Base-by-base conservation (phyloP, 306 rosid genomes). In the Pterocarpus macrocarpus region DNA sequence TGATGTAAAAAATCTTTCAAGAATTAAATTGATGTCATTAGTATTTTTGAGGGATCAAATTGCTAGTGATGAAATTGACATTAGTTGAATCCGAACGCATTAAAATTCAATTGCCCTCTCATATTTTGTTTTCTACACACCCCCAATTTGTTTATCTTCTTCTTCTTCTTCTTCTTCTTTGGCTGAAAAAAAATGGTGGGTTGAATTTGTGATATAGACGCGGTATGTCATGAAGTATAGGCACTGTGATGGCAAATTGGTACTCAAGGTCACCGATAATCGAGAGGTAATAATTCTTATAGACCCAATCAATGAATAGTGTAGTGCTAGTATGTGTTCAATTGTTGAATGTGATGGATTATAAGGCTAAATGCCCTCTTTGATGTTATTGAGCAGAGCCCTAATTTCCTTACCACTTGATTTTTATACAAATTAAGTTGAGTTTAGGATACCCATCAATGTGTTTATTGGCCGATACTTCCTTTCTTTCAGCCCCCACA, bases 191-290 rank as follows among this genome's bases (percentile, higher is more conserved):
- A 5, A 3, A 61, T 81, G 4, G 33, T 59, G 64, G 43, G 16
- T 78, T 70, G 66, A 50, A 34, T 62, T 66, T 87, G 66, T 72
- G 47, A 73, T 90, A 41, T 55, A 94, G 94, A 92, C 97, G 11
- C 86, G 94, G 57, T 94, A 90, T 85, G 91, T 82, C 41, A 84
- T 91, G 91, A 94, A 94, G 86, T 94, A 94, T 76, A 80, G 98
- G 61, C 93, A 94, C 65, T 90, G 90, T 80, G 97, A 94, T 63
- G 94, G 97, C 35, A 94, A 88, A 79, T 79, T 91, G 89, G 94
- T 89, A 53, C 92, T 91, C 72, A 91, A 94, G 82, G 95, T 91
- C 89, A 88, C 95, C 7, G 94, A 94, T 81, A 87, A 91, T 35
- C 80, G 82, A 39, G 88, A 91, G 90, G 98, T 94, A 68, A 74